Conservation (phyloP, 441 rosid species). For the Brassica balearica region DNA sequence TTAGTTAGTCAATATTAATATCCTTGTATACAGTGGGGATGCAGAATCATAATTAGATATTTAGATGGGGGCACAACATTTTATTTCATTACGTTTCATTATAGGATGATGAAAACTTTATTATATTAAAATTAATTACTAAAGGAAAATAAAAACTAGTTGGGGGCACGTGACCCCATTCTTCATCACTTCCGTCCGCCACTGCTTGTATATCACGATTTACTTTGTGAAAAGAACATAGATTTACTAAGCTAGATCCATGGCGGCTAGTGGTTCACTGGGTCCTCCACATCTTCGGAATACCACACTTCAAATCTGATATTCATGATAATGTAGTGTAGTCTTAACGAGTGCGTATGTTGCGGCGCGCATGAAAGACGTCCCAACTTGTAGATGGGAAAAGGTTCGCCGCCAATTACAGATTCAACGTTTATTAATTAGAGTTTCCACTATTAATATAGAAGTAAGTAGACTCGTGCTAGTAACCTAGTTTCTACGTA, state of each 20-base stretch:
- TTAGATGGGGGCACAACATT: no score
- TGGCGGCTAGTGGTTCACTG: slow-evolving; percentile 18
- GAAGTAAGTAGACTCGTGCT: slow-evolving; percentile 21
- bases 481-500: slow-evolving; percentile 5
- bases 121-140: no score
- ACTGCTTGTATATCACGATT: neutral
- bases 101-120: no score
- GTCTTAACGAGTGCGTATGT: slow-evolving; percentile 30
- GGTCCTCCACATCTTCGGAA: slow-evolving; percentile 13
- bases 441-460: slow-evolving; percentile 7
- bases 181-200: no score
- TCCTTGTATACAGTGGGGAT: neutral
- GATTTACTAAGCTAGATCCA: slow-evolving; percentile 5
- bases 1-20: neutral
- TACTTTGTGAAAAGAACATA: neutral
- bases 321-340: neutral
- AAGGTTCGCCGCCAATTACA: slow-evolving; percentile 30
- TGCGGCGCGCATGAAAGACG: slow-evolving; percentile 31
- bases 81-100: no score
- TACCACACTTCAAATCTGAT: slow-evolving; percentile 4
- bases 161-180: no score
- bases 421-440: neutral
- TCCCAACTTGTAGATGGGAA: slow-evolving; percentile 26
- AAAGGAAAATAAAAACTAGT: no score
- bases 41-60: no score